phyloP scores from a whole-genome alignment of 2,329 filamentous ascomycete genomes.

The Nothopassalora personata region DNA sequence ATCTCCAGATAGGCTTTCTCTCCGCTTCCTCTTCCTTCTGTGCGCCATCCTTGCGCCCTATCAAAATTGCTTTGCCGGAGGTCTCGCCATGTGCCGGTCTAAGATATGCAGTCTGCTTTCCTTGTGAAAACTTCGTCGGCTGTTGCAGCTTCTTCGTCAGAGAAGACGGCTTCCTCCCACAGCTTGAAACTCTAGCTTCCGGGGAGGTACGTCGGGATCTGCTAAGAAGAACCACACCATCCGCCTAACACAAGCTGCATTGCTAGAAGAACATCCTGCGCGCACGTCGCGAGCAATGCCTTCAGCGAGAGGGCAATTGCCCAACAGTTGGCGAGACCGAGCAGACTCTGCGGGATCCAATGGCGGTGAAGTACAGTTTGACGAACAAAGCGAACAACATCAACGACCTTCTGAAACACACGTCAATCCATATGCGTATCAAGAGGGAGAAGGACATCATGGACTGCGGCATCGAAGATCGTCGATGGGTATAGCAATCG shows the following conservation, averaged over 20 bases:
- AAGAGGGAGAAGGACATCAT: slow-evolving; percentile 17
- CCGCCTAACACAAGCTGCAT: neutral
- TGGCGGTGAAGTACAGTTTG: slow-evolving; percentile 27
- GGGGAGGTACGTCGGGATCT: neutral
- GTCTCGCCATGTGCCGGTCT: neutral
- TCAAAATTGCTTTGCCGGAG: neutral
- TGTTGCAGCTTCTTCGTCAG: neutral
- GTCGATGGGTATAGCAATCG: slow-evolving; percentile 47
- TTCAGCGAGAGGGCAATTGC: slow-evolving; percentile 29
- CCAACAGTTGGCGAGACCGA: slow-evolving; percentile 39
- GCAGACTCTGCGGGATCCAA: slow-evolving; percentile 39
- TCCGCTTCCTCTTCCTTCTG: neutral
- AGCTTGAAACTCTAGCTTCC: neutral
- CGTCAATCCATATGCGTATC: slow-evolving; percentile 15
- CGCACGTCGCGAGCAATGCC: slow-evolving; percentile 18
- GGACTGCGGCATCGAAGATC: slow-evolving; percentile 39
- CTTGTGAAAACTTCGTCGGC: neutral
- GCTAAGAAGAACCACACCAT: neutral
- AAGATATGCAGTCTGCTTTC: neutral
- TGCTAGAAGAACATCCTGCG: neutral
- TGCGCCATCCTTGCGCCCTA: neutral
- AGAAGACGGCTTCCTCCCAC: neutral
- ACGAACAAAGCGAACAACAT: slow-evolving; percentile 23
- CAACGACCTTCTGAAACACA: slow-evolving; percentile 14
- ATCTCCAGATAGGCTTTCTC: neutral